phyloP scores from a whole-genome alignment of 257 asterid genomes.

The Plectranthus barbatus region DNA sequence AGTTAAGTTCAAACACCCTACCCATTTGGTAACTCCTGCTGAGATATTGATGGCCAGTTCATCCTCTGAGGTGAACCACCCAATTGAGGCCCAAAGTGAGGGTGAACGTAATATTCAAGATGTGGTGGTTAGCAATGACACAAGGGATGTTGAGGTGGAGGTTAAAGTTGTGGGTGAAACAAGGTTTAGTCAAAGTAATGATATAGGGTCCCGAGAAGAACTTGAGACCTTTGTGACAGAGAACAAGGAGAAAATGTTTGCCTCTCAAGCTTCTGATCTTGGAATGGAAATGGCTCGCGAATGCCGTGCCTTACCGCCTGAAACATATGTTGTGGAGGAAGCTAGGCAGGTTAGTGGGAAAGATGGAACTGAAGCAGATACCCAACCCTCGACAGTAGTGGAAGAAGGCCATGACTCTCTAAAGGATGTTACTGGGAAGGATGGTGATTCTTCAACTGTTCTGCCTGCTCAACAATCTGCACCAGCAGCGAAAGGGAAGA shows the following conservation, averaged over 20 bases:
- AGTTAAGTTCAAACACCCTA: constrained; percentile 84
- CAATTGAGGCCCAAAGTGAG: constrained; percentile 50
- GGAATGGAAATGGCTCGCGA: constrained; percentile 85
- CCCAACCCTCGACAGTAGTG: constrained; percentile 34
- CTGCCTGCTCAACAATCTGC: constrained; percentile 33
- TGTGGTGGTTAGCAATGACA: constrained; percentile 45
- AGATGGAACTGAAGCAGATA: constrained; percentile 32
- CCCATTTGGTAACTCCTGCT: constrained; percentile 94
- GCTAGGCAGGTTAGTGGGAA: constrained; percentile 49
- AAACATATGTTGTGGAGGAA: constrained; percentile 51
- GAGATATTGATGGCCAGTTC: constrained; percentile 85
- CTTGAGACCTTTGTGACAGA: constrained; percentile 47
- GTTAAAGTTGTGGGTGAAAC: constrained; percentile 76
- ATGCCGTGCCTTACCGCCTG: constrained; percentile 51
- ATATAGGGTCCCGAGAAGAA: constrained; percentile 45
- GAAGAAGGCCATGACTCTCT: constrained; percentile 38
- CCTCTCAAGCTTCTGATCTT: constrained; percentile 82
- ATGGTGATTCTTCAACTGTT: constrained; percentile 30
- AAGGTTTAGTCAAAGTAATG: constrained; percentile 43
- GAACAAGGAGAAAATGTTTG: constrained; percentile 63
- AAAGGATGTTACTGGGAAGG: constrained; percentile 41
- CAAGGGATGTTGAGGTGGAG: constrained; percentile 59
- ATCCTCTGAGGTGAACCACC: constrained; percentile 54
- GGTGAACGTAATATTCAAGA: constrained; percentile 57
- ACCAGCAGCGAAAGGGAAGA: constrained; percentile 58